Percentiles rank a stretch among this genome's conserved stretches.
Evolutionary conservation across 768 basidiomycete species (phyloP).

Genomic region (Chalciporus pseudorubinellus): DNA sequence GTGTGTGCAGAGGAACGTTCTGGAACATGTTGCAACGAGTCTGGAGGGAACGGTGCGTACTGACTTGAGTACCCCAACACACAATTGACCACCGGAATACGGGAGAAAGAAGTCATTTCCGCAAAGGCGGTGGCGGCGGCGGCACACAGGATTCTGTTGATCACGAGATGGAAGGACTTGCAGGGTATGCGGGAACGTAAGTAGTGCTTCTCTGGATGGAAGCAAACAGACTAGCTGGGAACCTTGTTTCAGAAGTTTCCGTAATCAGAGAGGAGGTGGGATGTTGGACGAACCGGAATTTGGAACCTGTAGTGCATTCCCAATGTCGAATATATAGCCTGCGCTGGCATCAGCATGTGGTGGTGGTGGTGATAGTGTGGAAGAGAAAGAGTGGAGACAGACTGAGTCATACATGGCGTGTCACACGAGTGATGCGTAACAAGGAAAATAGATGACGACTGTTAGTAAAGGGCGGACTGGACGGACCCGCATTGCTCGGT

Average conservation of each 20-base stretch:
- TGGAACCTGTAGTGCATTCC: background rate
- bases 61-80: background rate
- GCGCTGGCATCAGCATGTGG: too few relatives aligned
- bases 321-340: background rate
- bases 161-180: conserved; percentile 10
- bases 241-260: background rate
- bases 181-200: background rate
- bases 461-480: too few relatives aligned
- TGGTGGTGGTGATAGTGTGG: too few relatives aligned
- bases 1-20: too few relatives aligned
- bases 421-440: background rate
- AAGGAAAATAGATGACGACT: too few relatives aligned
- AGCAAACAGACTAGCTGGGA: background rate
- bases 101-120: background rate
- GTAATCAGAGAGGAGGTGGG: background rate
- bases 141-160: conserved; percentile 1
- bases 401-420: too few relatives aligned
- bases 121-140: conserved; percentile 1
- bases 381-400: too few relatives aligned
- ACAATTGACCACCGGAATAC: background rate
- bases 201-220: background rate
- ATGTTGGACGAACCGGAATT: background rate
- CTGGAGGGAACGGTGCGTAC: background rate
- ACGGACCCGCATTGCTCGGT: background rate
- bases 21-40: background rate